Evolutionary conservation across 2,329 filamentous ascomycete species (phyloP).

Genomic region (Lasiodiplodia theobromae): DNA sequence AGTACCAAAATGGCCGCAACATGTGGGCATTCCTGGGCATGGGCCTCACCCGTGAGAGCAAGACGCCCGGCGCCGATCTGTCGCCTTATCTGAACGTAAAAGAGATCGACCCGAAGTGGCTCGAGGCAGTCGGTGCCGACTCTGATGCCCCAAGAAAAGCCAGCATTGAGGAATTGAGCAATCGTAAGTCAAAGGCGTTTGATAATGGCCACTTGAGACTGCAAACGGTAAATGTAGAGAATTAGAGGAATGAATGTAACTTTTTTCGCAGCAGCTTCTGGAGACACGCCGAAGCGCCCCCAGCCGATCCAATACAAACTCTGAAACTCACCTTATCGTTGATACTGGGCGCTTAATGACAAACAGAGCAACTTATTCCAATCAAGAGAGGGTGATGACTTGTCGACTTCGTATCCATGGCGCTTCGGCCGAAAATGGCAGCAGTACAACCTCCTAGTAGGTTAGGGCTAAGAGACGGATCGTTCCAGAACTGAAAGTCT

Average conservation of each 20-base stretch:
- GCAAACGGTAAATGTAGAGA: not conserved
- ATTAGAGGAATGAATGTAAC: not conserved
- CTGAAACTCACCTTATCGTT: not conserved
- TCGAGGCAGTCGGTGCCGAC: slow-evolving; percentile 39
- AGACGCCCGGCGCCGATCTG: slow-evolving; percentile 40
- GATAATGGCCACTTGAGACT: not conserved
- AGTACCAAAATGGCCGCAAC: slow-evolving; percentile 48
- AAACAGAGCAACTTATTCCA: not conserved
- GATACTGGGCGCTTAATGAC: not conserved
- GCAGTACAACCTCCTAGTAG: not conserved
- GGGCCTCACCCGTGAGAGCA: slow-evolving; percentile 45
- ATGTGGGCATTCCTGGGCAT: slow-evolving; percentile 53
- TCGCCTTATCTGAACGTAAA: slow-evolving; percentile 50
- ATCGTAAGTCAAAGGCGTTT: not conserved
- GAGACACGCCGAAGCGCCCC: no score
- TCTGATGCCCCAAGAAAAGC: slow-evolving; percentile 6
- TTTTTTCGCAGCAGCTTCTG: not conserved
- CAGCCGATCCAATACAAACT: not conserved
- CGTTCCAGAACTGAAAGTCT: not conserved
- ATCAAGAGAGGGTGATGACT: not conserved
- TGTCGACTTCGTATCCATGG: not conserved
- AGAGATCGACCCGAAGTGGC: slow-evolving; percentile 54
- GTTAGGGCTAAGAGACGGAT: not conserved
- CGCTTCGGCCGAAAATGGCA: not conserved
- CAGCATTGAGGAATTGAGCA: not conserved